phyloP scores from a whole-genome alignment of 768 basidiomycete genomes.

The Kondoa subrosea region DNA sequence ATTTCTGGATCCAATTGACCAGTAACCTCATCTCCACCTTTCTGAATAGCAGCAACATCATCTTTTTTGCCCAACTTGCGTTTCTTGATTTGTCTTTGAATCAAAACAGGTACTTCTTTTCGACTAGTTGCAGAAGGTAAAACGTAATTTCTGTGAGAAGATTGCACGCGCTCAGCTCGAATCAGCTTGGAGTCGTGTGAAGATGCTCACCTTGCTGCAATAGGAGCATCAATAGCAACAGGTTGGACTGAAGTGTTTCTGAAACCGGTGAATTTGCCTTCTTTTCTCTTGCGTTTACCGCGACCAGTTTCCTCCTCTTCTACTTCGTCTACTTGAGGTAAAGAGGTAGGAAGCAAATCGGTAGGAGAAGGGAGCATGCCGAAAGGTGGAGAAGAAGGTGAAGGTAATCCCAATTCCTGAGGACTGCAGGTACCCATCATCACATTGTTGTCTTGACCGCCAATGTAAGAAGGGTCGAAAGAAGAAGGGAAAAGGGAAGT shows the following conservation, averaged over 20 bases:
- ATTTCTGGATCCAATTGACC: neutral
- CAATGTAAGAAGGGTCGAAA: neutral
- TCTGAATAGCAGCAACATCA: neutral
- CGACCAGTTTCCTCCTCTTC: neutral
- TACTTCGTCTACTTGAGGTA: neutral
- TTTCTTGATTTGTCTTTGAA: constrained; percentile 11
- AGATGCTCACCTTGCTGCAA: constrained; percentile 16
- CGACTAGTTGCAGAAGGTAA: constrained; percentile 25
- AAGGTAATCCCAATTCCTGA: neutral
- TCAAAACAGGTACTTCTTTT: constrained; percentile 20
- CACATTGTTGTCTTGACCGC: neutral
- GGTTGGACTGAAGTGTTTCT: constrained; percentile 25
- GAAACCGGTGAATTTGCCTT: constrained; percentile 25
- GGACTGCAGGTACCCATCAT: constrained; percentile 2
- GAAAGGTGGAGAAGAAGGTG: neutral
- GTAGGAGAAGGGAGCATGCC: neutral
- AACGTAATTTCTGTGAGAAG: constrained; percentile 22
- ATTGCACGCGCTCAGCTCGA: neutral
- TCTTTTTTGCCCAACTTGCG: neutral
- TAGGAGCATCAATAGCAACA: constrained; percentile 25
- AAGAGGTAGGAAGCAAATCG: neutral
- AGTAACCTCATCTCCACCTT: neutral
- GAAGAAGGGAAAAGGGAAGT: neutral
- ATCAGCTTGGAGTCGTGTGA: neutral
- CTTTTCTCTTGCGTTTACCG: neutral